Base-by-base conservation (phyloP, 2,329 filamentous ascomycete genomes). In the Fusarium sp. region DNA sequence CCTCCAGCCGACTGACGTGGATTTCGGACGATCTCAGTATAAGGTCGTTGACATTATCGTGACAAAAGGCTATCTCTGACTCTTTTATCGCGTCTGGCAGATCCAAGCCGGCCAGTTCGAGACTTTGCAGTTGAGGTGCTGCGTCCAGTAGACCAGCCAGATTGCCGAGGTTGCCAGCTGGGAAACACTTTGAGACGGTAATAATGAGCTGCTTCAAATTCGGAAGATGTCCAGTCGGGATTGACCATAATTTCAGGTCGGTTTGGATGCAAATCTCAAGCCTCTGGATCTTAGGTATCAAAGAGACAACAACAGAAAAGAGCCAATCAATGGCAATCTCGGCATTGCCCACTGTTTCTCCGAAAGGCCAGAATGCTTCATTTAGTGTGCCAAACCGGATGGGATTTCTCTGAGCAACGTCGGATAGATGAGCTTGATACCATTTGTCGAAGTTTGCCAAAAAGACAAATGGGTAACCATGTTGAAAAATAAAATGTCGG, bases 1-100 rank as follows among this genome's bases (percentile, higher is more conserved):
- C 12, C 10, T 13, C 4, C 16, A 64, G 4, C 12, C 10, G 9
- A 11, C 7, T n/a, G 22, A 1, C 15, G 14, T 12, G 22, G 18
- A 55, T 1, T 7, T 1, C 1, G 15, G 4, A 55, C 8, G 38
- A 22, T 15, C 22, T 56, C 31, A 55, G 15, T 20, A 15, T 45
- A 16, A 65, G 4, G 20, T 65, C 30, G 6, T 36, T 39, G 18
- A 65, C 15, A 31, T 14, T 65, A 5, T 26, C 5, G 33, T 65
- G 63, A 15, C 16, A 5, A 15, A 35, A 35, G 33, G 0, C 33
- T 1, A 35, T 35, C 33, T 35, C 33, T 35, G 33, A 35, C 1
- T 10, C 33, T 5, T 10, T 10, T 0, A 35, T 35, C 33, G 33
- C 33, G 0, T 18, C 1, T 16, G 0, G 1, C 10, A 35, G 9